phyloP scores from a whole-genome alignment of 345 rosid species.

The sweet orange (Citrus sinensis) region DVS_A1.0 CM039162.1:32925501-32926000 shows the following conservation, averaged over 20 bases:
- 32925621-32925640: neutral
- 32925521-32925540: neutral
- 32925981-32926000: neutral
- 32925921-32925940: neutral
- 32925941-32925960: neutral
- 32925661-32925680: neutral
- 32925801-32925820: neutral
- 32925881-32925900: neutral
- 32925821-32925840: neutral
- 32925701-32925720: neutral
- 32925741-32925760: no score
- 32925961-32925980: neutral
- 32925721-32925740: no score
- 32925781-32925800: no score
- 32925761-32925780: no score
- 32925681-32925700: neutral
- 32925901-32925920: neutral
- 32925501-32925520: conserved; percentile 33
- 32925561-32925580: neutral
- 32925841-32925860: neutral
- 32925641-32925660: neutral
- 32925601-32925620: neutral
- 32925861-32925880: neutral
- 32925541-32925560: neutral
- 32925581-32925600: neutral